These are phyloP conservation scores for Termitomyces sp. DNA, from an alignment of 768 basidiomycete species.

Conservation along the genomic window DNA sequence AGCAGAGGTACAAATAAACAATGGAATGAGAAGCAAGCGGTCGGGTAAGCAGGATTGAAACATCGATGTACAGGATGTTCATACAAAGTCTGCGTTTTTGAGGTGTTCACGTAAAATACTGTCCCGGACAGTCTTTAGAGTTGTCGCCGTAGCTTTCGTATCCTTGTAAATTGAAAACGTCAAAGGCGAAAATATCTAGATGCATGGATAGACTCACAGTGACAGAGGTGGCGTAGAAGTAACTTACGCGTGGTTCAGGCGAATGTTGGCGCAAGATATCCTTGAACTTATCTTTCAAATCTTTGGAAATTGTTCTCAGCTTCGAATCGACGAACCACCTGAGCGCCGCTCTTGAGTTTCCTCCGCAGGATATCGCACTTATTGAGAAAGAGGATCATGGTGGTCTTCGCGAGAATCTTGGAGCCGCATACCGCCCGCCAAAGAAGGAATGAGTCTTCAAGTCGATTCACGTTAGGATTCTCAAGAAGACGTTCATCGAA, in stretches of 20 bases:
- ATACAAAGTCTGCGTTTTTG: conserved; percentile 35
- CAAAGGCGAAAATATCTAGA: background rate
- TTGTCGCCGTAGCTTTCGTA: conserved; percentile 51
- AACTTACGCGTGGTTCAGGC: conserved; percentile 46
- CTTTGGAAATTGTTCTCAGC: conserved; percentile 24
- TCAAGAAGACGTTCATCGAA: conserved; percentile 49
- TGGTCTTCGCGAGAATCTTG: conserved; percentile 53
- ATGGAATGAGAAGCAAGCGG: background rate
- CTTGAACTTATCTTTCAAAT: conserved; percentile 41
- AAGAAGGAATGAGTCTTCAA: conserved; percentile 69
- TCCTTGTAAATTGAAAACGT: conserved; percentile 33
- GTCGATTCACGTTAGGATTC: conserved; percentile 59
- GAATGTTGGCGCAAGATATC: conserved; percentile 51
- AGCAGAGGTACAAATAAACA: background rate
- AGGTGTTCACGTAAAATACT: conserved; percentile 52
- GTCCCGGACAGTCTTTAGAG: conserved; percentile 50
- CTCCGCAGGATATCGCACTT: conserved; percentile 64
- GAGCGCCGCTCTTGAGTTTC: conserved; percentile 35
- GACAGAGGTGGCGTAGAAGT: conserved; percentile 58
- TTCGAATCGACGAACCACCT: conserved; percentile 27
- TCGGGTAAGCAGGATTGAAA: background rate
- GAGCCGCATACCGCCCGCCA: conserved; percentile 64
- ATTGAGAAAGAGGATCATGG: conserved; percentile 72
- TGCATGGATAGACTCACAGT: conserved; percentile 33
- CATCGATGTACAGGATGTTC: background rate